Evolutionary conservation across 1,284 basidiomycete genomes (phyloP).

Genomic region (Trichosporon sp.): DNA sequence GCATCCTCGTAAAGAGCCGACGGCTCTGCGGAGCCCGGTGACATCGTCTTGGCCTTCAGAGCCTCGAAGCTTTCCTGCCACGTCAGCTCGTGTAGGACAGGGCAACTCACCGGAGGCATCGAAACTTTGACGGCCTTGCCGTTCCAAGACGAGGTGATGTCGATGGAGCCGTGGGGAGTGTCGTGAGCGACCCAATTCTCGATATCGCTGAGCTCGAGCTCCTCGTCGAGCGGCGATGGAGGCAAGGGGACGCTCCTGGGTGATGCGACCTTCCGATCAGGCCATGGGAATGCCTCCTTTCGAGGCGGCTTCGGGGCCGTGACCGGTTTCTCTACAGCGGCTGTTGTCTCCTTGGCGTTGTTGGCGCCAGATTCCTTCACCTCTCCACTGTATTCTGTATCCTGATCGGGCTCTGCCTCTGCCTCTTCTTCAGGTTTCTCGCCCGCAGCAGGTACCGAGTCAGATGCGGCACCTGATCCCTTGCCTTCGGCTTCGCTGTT

Average conservation of each 20-base stretch:
- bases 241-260: conserved; percentile 27
- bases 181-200: conserved; percentile 18
- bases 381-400: not conserved
- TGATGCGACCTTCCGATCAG: not conserved
- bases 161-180: not conserved
- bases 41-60: not conserved
- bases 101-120: conserved; percentile 21
- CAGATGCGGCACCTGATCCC: not conserved
- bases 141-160: conserved; percentile 21
- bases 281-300: conserved; percentile 30
- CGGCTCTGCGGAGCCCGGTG: not conserved
- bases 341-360: not conserved
- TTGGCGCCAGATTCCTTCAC: not conserved
- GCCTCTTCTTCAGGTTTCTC: not conserved
- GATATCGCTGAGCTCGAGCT: conserved; percentile 18
- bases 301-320: not conserved
- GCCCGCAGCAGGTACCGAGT: not conserved
- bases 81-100: not conserved
- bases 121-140: conserved; percentile 22
- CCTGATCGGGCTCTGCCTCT: not conserved
- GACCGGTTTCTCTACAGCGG: not conserved
- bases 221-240: conserved; percentile 24
- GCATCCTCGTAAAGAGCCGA: conserved; percentile 8
- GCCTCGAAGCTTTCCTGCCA: conserved; percentile 5
- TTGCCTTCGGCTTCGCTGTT: not conserved